Conservation (phyloP, 805 yeast genomes). For the Ogataea paraovalis region DNA sequence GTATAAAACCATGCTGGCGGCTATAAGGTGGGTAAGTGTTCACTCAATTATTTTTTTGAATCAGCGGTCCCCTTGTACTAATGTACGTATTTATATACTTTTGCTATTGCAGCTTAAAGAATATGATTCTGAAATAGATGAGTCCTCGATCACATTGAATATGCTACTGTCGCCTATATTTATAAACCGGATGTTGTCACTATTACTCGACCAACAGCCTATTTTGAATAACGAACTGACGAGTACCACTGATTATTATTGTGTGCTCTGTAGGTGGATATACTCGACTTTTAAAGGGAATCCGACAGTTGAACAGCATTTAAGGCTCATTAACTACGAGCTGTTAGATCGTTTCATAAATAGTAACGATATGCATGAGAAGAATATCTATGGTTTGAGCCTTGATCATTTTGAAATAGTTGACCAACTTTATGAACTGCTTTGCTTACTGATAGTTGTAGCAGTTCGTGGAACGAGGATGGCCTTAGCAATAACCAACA, state of each 20-base stretch:
- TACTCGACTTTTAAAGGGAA: conserved; percentile 11
- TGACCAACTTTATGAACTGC: conserved; percentile 23
- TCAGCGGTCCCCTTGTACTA: background rate
- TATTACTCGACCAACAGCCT: conserved; percentile 19
- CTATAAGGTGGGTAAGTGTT: conserved; percentile 20
- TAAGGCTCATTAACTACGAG: conserved; percentile 8
- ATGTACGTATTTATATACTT: background rate
- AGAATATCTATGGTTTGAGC: background rate
- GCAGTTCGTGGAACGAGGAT: conserved; percentile 23
- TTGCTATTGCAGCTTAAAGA: conserved; percentile 17
- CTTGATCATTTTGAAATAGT: conserved; percentile 10
- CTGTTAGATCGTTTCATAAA: conserved; percentile 8
- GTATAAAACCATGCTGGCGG: conserved; percentile 17
- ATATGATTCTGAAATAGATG: conserved; percentile 15
- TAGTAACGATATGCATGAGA: conserved; percentile 5
- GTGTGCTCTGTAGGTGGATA: conserved; percentile 8
- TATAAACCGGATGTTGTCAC: conserved; percentile 14
- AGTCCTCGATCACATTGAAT: conserved; percentile 7
- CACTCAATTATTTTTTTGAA: background rate
- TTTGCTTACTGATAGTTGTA: conserved; percentile 21
- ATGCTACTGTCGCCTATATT: conserved; percentile 14
- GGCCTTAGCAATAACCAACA: conserved; percentile 29
- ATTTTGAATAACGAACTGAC: conserved; percentile 3
- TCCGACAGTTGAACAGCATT: conserved; percentile 13
- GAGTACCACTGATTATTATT: conserved; percentile 7